Percentiles rank a stretch among this genome's conserved stretches.
phyloP scores from a whole-genome alignment of 1,139 yeast species.

The Suhomyces bolitotheri region DNA sequence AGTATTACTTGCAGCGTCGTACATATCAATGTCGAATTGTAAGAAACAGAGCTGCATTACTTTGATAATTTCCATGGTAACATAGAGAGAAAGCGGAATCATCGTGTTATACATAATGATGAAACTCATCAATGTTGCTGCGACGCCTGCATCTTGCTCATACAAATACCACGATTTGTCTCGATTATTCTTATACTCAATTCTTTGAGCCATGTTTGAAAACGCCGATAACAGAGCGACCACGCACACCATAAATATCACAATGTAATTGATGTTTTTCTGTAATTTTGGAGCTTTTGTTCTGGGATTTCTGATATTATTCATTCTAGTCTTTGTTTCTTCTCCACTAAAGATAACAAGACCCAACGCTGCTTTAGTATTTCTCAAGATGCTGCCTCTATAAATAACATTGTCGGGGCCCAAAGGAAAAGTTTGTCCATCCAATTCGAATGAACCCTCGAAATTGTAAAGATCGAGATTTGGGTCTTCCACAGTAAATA shows the following conservation, averaged over 20 bases:
- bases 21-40: conserved; percentile 94
- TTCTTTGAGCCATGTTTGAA: conserved; percentile 76
- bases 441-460: conserved; percentile 64
- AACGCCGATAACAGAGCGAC: conserved; percentile 75
- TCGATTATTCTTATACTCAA: conserved; percentile 45
- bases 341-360: conserved; percentile 91
- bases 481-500: conserved; percentile 82
- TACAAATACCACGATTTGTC: conserved; percentile 72
- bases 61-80: conserved; percentile 94
- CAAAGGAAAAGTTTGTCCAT: conserved; percentile 50
- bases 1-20: conserved; percentile 77
- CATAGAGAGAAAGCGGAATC: conserved; percentile 92
- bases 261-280: conserved; percentile 76
- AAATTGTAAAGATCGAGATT: conserved; percentile 87
- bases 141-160: conserved; percentile 77
- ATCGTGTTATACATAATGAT: conserved; percentile 96
- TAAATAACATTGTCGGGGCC: conserved; percentile 81
- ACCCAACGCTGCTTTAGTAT: conserved; percentile 73
- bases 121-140: conserved; percentile 91
- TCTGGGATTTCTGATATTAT: conserved; percentile 85
- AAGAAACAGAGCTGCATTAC: conserved; percentile 78
- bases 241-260: conserved; percentile 80
- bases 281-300: conserved; percentile 93
- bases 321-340: conserved; percentile 94
- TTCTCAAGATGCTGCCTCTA: conserved; percentile 85